Conservation (phyloP, 1,284 basidiomycete genomes). For the Ganoderma leucocontextum region DNA sequence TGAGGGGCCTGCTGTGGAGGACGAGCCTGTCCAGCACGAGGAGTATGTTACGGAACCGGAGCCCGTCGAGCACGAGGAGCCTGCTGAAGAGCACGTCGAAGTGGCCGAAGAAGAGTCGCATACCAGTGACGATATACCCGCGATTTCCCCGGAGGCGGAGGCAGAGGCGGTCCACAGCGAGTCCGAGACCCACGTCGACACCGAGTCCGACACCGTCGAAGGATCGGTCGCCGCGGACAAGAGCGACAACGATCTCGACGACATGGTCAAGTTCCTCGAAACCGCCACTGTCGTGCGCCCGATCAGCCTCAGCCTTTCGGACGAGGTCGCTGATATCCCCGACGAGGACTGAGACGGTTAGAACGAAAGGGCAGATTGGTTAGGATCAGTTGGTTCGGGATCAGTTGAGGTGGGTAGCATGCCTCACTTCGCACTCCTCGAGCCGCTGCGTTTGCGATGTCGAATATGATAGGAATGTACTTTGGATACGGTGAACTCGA, state of each 20-base stretch:
- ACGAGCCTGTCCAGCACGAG: background rate
- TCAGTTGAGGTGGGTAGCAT: slow-evolving; percentile 7
- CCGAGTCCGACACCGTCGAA: slow-evolving; percentile 32
- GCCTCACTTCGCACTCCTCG: background rate
- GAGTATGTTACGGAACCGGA: background rate
- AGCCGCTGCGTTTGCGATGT: background rate
- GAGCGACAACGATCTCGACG: slow-evolving; percentile 58
- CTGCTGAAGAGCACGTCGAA: slow-evolving; percentile 20
- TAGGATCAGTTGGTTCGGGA: background rate
- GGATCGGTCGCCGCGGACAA: slow-evolving; percentile 34
- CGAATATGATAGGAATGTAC: slow-evolving; percentile 6
- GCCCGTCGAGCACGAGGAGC: background rate
- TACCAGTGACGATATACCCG: slow-evolving; percentile 17
- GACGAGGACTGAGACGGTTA: slow-evolving; percentile 40
- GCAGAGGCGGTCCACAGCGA: slow-evolving; percentile 35
- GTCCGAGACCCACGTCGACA: slow-evolving; percentile 31
- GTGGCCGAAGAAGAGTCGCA: slow-evolving; percentile 16
- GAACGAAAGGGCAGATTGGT: background rate
- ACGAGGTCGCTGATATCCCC: slow-evolving; percentile 44
- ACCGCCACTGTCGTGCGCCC: slow-evolving; percentile 38
- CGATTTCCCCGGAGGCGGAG: slow-evolving; percentile 30
- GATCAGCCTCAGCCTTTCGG: slow-evolving; percentile 44
- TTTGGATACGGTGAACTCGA: background rate
- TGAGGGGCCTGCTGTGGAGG: background rate
- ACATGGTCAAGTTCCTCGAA: slow-evolving; percentile 72